Conservation (phyloP, 1,139 yeast species). For the Blastobotrys persicus region DNA sequence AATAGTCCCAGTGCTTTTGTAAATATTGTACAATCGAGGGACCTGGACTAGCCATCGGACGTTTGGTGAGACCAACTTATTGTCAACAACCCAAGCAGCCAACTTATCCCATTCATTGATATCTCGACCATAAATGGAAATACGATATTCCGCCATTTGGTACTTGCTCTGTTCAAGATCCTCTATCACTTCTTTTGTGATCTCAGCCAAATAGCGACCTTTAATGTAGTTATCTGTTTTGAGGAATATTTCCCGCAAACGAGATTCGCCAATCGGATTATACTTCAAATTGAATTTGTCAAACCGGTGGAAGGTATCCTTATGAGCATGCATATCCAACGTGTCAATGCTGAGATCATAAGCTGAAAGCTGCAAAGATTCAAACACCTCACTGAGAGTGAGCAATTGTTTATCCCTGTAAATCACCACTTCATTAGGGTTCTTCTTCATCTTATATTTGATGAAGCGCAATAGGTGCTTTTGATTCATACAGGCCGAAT, state of each 20-base stretch:
- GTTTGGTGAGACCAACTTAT: slow-evolving; percentile 86
- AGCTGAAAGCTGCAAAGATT: slow-evolving; percentile 85
- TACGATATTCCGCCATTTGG: slow-evolving; percentile 95
- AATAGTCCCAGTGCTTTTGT: slow-evolving; percentile 74
- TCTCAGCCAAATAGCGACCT: slow-evolving; percentile 88
- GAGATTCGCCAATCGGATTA: slow-evolving; percentile 97
- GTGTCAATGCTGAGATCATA: slow-evolving; percentile 96
- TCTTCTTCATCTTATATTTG: slow-evolving; percentile 80
- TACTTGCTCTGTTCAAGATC: slow-evolving; percentile 94
- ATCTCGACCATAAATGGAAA: slow-evolving; percentile 89
- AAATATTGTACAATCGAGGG: slow-evolving; percentile 88
- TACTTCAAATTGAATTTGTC: slow-evolving; percentile 96
- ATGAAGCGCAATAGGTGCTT: slow-evolving; percentile 92
- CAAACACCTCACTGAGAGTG: slow-evolving; percentile 81
- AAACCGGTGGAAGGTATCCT: slow-evolving; percentile 95
- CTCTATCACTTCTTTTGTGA: slow-evolving; percentile 85
- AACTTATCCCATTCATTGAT: slow-evolving; percentile 92
- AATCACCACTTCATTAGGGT: slow-evolving; percentile 85
- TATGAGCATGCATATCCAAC: slow-evolving; percentile 98
- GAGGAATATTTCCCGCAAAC: slow-evolving; percentile 90
- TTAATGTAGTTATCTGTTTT: slow-evolving; percentile 91
- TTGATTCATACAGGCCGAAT: slow-evolving; percentile 98
- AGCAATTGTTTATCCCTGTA: slow-evolving; percentile 90
- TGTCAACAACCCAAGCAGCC: slow-evolving; percentile 93
- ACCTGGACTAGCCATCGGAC: slow-evolving; percentile 97